Evolutionary conservation across 495 filamentous ascomycete species (phyloP), one percentile per base, ranked within the genome.

Genomic region (Xylaria palmicola): DNA sequence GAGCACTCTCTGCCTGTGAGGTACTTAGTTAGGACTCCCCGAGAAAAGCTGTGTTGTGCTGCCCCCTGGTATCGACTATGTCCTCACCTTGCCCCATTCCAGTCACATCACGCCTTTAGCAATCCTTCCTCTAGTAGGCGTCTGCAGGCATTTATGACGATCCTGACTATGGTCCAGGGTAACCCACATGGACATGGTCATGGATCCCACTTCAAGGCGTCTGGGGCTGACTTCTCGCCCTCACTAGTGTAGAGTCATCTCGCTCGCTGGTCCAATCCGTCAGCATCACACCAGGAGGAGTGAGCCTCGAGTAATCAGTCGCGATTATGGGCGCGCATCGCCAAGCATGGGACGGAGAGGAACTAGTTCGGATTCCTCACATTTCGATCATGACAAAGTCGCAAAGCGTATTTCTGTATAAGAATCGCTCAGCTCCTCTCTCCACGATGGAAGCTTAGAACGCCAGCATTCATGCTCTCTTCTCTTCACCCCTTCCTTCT

Each of bases 301-400:
- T 52, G 57, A 59, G 56, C 41, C 24, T 32, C 47, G 44, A 60
- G 57, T 60, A 60, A 52, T 60, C 57, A 57, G 29, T 29, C 22
- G 39, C 32, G 22, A 20, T 5, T 59, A 24, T 49, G 41, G 43
- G n/a, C 9, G 9, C 29, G n/a, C 43, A 37, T 57, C n/a, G 40
- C 19, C 51, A 24, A 54, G 36, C 53, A 56, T 56, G 53, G 53
- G 53, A 43, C 34, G 17, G 39, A 20, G 53, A 44, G 22, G 10
- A 44, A 8, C 7, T 51, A 51, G 48, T 32, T 29, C 22, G 34
- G 29, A n/a, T n/a, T 56, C 15, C 53, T 34, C 39, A 26, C 9
- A 2, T 40, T 26, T 15, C 24, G 39, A 39, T 12, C 27, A 44
- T 4, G 39, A 56, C 53, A 56, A n/a, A 34, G 39, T 26, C 5